These are phyloP conservation scores for Myxozyma mucilagina DNA, from an alignment of 805 yeast species.

Conservation along the genomic window DNA sequence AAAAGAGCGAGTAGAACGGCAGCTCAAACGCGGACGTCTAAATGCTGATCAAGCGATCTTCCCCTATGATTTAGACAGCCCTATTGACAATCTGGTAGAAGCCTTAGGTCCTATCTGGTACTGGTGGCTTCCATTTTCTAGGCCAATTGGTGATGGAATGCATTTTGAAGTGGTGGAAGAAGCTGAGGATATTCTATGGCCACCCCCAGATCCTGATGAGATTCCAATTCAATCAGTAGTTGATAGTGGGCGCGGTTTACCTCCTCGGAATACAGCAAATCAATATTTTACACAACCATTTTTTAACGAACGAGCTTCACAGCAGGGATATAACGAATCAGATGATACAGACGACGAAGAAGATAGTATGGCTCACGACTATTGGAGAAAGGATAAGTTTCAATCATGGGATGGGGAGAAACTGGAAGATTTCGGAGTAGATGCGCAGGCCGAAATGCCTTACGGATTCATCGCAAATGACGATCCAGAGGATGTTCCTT, in stretches of 20 bases:
- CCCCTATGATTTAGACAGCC: conserved; percentile 80
- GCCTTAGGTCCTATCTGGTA: conserved; percentile 62
- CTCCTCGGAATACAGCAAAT: not conserved
- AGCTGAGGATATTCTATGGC: conserved; percentile 72
- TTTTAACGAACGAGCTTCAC: conserved; percentile 7
- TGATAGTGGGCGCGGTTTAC: not conserved
- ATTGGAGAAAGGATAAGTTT: conserved; percentile 36
- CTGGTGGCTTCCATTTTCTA: conserved; percentile 76
- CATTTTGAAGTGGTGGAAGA: conserved; percentile 57
- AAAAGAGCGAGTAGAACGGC: conserved; percentile 71
- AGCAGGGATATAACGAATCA: not conserved
- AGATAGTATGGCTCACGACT: conserved; percentile 41
- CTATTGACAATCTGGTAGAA: conserved; percentile 52
- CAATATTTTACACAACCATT: not conserved
- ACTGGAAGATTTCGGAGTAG: conserved; percentile 85
- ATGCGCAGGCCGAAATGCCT: conserved; percentile 55
- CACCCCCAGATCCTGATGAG: conserved; percentile 71
- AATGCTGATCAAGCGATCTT: conserved; percentile 47
- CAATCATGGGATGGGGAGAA: conserved; percentile 65
- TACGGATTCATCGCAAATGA: not conserved
- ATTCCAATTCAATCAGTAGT: not conserved
- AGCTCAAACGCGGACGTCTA: conserved; percentile 46
- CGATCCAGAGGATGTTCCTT: conserved; percentile 1
- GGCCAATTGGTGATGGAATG: conserved; percentile 61
- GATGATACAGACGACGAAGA: conserved; percentile 16